A percentile compares a stretch with the other conserved stretches of the same genome.
phyloP scores from a whole-genome alignment of 2,329 filamentous ascomycete species.

The Apiospora hydei region DNA sequence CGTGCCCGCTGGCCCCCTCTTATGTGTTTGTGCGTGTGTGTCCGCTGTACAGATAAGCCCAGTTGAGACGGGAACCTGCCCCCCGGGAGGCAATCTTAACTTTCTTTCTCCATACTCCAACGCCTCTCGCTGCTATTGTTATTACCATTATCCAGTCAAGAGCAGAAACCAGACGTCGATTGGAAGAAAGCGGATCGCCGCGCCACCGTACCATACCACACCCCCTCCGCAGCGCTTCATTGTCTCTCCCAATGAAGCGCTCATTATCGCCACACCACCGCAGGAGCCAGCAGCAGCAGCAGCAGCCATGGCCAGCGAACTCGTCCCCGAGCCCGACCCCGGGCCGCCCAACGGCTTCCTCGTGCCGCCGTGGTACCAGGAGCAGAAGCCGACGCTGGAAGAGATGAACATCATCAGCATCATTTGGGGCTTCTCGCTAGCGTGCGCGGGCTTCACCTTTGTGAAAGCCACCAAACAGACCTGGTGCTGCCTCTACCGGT shows the following conservation, averaged over 20 bases:
- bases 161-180: no score
- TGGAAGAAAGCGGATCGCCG: background rate
- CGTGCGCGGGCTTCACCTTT: conserved; percentile 13
- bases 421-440: conserved; percentile 18
- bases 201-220: no score
- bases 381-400: background rate
- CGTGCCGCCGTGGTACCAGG: conserved; percentile 9
- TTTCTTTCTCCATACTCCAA: background rate
- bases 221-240: background rate
- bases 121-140: no score
- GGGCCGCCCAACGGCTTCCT: background rate
- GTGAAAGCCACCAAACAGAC: conserved; percentile 3
- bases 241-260: background rate
- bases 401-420: conserved; percentile 19
- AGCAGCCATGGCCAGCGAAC: background rate
- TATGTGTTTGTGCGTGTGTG: background rate
- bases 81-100: background rate
- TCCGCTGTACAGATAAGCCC: background rate
- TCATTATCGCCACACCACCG: background rate
- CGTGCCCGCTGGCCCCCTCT: background rate
- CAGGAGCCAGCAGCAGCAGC: background rate
- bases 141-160: no score
- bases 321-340: background rate
- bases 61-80: background rate
- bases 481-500: conserved; percentile 28